Conservation (phyloP, 176 grass and related monocot genomes). For the Juncus effusus region DNA sequence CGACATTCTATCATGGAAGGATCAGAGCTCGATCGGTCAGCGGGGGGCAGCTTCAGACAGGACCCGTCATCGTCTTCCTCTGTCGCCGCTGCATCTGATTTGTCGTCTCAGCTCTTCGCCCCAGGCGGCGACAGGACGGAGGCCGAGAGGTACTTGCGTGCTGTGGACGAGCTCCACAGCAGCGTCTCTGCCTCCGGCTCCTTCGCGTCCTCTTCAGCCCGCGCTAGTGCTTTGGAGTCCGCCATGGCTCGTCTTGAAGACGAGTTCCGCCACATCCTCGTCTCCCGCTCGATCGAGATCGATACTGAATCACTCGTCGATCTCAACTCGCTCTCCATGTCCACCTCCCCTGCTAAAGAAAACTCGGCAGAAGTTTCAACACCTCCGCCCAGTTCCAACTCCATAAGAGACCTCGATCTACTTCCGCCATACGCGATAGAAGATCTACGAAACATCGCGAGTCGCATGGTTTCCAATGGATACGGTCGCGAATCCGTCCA, state of each 20-base stretch:
- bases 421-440: slow-evolving; percentile 59
- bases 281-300: slow-evolving; percentile 5
- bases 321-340: slow-evolving; percentile 22
- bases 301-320: slow-evolving; percentile 24
- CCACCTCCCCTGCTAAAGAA: slow-evolving; percentile 17
- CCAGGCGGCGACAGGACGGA: slow-evolving; percentile 60
- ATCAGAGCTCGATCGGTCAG: slow-evolving; percentile 58
- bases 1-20: slow-evolving; percentile 60
- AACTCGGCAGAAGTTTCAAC: slow-evolving; percentile 25
- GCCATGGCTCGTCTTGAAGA: slow-evolving; percentile 44
- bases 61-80: slow-evolving; percentile 43
- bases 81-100: slow-evolving; percentile 62
- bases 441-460: slow-evolving; percentile 63
- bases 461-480: slow-evolving; percentile 56
- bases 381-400: slow-evolving; percentile 1
- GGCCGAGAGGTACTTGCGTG: slow-evolving; percentile 61
- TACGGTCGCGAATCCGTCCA: slow-evolving; percentile 91
- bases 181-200: slow-evolving; percentile 51
- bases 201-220: slow-evolving; percentile 60
- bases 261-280: slow-evolving; percentile 26
- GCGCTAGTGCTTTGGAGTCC: slow-evolving; percentile 32
- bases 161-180: slow-evolving; percentile 53
- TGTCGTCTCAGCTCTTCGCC: slow-evolving; percentile 64
- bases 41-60: slow-evolving; percentile 58
- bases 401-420: slow-evolving; percentile 81